Conservation (phyloP, 805 yeast species). For the Yarrowia hollandica region DNA sequence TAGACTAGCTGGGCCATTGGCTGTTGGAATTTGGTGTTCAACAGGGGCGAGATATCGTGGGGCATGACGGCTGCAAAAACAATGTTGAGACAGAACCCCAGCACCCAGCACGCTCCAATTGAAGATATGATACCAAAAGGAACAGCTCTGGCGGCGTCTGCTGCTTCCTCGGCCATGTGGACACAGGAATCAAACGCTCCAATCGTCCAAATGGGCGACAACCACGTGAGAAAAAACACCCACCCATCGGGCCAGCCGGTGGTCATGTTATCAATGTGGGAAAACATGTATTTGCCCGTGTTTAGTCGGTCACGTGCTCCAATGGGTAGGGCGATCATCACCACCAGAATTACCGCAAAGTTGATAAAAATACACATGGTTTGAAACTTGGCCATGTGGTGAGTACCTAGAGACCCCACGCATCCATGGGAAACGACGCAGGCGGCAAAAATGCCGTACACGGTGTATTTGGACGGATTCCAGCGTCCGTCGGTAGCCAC, state of each 20-base stretch:
- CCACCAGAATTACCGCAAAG: slow-evolving; percentile 52
- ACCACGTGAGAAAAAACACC: slow-evolving; percentile 54
- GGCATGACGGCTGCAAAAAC: slow-evolving; percentile 56
- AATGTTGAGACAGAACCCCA: slow-evolving; percentile 59
- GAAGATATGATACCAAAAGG: slow-evolving; percentile 66
- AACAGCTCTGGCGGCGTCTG: slow-evolving; percentile 59
- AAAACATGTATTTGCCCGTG: slow-evolving; percentile 56
- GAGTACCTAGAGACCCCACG: slow-evolving; percentile 58
- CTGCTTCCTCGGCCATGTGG: slow-evolving; percentile 63
- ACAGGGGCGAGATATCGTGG: slow-evolving; percentile 46
- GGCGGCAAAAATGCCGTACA: slow-evolving; percentile 67
- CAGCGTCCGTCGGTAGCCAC: slow-evolving; percentile 56
- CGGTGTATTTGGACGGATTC: slow-evolving; percentile 52
- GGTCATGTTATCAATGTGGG: slow-evolving; percentile 48
- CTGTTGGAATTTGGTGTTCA: slow-evolving; percentile 53
- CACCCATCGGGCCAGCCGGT: slow-evolving; percentile 62
- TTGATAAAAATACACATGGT: slow-evolving; percentile 57
- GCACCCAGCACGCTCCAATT: slow-evolving; percentile 53
- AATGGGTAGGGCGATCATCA: slow-evolving; percentile 38
- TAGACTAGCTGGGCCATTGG: slow-evolving; percentile 65
- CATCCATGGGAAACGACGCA: slow-evolving; percentile 54
- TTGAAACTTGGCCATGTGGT: slow-evolving; percentile 58
- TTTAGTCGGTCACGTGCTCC: slow-evolving; percentile 44
- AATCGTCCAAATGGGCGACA: slow-evolving; percentile 77
- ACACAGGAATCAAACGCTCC: slow-evolving; percentile 66